Base-by-base conservation (phyloP, 768 basidiomycete species). In the Cyathus striatus region DNA sequence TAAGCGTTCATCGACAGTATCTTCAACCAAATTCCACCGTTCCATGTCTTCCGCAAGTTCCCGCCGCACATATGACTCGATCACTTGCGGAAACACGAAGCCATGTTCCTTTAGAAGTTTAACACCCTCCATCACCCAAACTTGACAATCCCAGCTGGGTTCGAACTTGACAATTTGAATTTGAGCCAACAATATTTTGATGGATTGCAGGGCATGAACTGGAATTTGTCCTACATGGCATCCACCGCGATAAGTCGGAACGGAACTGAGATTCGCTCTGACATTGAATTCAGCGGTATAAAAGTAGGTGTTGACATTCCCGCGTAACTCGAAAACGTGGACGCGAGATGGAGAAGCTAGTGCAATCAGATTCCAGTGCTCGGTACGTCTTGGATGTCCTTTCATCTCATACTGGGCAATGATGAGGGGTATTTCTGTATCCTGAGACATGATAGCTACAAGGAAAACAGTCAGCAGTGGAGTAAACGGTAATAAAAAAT, bases 221-320 rank as follows among this genome's bases (percentile, higher is more conserved):
- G 48, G 48, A 27, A 49, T 26, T 20, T 49, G 40, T 27, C 48
- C 48, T 17, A 49, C 38, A 41, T 49, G 40, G 13, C 48, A 46
- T 30, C 48, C 48, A 2, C 48, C 48, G 10, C 48, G 48, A 24
- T 45, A 49, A 5, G 38, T 43, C 12, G 40, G 30, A 7, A 42
- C 40, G 21, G 39, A 24, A 22, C 23, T 38, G 5, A 49, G 38
- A 23, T 12, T 26, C 12, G 9, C 7, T 12, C 42, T 45, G 18
- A 26, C 32, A 21, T 42, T 42, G 12, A 25, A 24, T 9, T 41
- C 44, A 16, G 27, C 23, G 44, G 42, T 33, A 18, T 45, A 49
- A 2, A 37, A 42, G 38, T 46, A 49, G 3, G 44, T 38, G 33
- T 49, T 41, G 23, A 23, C 40, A 18, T 46, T 46, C 23, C 48